Evolutionary conservation across 2,329 filamentous ascomycete species (phyloP).

Genomic region (Botrytis cinerea): DNA sequence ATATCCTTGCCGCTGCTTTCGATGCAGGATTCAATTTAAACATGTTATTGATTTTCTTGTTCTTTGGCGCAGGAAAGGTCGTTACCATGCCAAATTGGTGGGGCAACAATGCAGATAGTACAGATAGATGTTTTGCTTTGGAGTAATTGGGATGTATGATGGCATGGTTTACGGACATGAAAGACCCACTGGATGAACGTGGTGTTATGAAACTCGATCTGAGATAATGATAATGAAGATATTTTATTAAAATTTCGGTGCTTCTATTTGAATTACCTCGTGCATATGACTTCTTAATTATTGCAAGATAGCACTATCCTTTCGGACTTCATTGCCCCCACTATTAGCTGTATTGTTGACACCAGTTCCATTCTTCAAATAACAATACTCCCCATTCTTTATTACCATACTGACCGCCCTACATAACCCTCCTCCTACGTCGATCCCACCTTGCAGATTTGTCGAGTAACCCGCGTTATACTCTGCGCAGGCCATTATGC

Average conservation of each 20-base stretch:
- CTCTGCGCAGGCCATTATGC: conserved; percentile 21
- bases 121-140: conserved; percentile 61
- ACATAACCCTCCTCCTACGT: conserved; percentile 14
- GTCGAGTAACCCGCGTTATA: conserved; percentile 18
- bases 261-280: background rate
- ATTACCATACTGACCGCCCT: conserved; percentile 22
- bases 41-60: conserved; percentile 61
- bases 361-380: conserved; percentile 26
- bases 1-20: conserved; percentile 61
- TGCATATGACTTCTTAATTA: background rate
- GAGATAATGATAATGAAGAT: conserved; percentile 18
- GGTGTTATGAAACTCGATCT: background rate
- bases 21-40: conserved; percentile 65
- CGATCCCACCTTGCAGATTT: background rate
- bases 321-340: conserved; percentile 5
- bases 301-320: conserved; percentile 24
- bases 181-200: background rate
- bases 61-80: conserved; percentile 58
- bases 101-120: conserved; percentile 57
- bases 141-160: background rate
- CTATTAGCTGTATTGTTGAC: conserved; percentile 21
- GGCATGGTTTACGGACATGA: background rate
- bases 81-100: conserved; percentile 64
- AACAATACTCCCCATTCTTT: conserved; percentile 21
- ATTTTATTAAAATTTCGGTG: background rate